Conservation (phyloP, 176 grass and related monocot genomes). For the Hordeum marinum region DNA sequence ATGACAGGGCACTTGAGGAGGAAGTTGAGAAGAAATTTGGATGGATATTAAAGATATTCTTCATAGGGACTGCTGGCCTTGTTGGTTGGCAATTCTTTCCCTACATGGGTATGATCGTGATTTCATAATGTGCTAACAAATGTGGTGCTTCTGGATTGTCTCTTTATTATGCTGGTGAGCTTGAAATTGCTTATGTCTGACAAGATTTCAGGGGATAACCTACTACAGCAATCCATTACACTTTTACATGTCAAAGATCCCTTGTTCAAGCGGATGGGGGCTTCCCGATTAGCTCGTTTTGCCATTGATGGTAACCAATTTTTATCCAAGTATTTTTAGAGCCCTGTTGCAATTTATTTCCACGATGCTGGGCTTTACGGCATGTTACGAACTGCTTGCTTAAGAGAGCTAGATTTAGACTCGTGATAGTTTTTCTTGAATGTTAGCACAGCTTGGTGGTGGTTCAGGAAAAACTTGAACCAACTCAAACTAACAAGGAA, state of each 20-base stretch:
- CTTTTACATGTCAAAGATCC: conserved; percentile 93
- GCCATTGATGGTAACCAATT: conserved; percentile 76
- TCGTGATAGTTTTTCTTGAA: not conserved
- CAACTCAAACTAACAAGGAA: not conserved
- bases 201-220: conserved; percentile 81
- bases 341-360: not conserved
- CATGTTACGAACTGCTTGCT: not conserved
- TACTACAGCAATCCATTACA: conserved; percentile 77
- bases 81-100: conserved; percentile 92
- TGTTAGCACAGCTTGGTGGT: not conserved
- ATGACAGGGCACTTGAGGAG: conserved; percentile 84
- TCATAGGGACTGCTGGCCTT: conserved; percentile 68
- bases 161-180: conserved; percentile 1
- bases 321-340: not conserved
- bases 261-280: conserved; percentile 89
- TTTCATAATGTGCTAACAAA: not conserved
- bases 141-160: not conserved
- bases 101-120: conserved; percentile 69
- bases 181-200: conserved; percentile 24
- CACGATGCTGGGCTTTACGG: conserved; percentile 7
- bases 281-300: conserved; percentile 76
- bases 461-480: not conserved
- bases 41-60: conserved; percentile 89
- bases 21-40: conserved; percentile 85
- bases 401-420: not conserved